Evolutionary conservation across 805 yeast species (phyloP), one percentile per base, ranked within the genome.

Genomic region (Pichia pseudocactophila): DNA sequence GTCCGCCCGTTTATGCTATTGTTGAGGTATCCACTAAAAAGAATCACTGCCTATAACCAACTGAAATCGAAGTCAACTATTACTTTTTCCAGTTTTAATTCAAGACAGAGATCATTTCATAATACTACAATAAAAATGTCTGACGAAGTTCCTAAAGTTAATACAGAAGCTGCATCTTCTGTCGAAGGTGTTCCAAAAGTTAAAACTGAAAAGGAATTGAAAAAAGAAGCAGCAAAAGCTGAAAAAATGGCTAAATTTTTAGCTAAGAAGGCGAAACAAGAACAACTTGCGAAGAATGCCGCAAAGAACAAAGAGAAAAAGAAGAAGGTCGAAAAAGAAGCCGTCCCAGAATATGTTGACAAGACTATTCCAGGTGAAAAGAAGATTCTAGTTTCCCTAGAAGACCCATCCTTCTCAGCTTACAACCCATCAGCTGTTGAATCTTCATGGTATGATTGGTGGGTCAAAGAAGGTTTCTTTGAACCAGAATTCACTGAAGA

Each of bases 361-460:
- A 66, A 68, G 44, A 92, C 98, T 37, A 73, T 70, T 38, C 78
- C 84, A 3, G 98, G 98, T 48, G 95, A 88, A 56, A 92, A 90
- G 77, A 92, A 92, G 68, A 64, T 80, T 28, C 74, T 92, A 45
- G 82, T 78, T n/a, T 74, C 87, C 30, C 74, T 92, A 41, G 96
- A 90, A 34, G 95, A 89, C 60, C 89, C 96, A 18, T 80, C 97
- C 17, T 77, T 92, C 61, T 89, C 92, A 65, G 90, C 97, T 9
- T 92, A 92, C 65, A 84, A 77, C 56, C 98, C 98, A 28, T 76
- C 77, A 54, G 82, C 81, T 54, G 97, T 92, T 37, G 98, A 92
- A 66, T 82, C 94, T 43, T 85, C 96, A 12, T 92, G 98, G 98
- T 90, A 90, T 66, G 78, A 75, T 16, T 92, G 98, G 97, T 92